These are phyloP conservation scores for Cunninghamia lanceolata DNA, from an alignment of 75 land plant species.

Conservation along the genomic window DNA sequence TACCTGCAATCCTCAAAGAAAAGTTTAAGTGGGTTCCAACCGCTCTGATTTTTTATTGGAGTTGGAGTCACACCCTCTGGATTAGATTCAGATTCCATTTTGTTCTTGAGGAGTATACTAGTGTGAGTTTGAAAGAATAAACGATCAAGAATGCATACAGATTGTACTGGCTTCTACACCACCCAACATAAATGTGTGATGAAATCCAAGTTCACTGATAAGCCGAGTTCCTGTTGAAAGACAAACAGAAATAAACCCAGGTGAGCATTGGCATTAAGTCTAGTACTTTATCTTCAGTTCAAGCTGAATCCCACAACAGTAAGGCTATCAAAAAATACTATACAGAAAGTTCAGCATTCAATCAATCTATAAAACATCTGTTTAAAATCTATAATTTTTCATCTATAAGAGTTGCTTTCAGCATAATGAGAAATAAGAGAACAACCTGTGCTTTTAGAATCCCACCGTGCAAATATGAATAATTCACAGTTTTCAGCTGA, in stretches of 20 bases:
- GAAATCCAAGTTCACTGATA: not conserved
- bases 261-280: not conserved
- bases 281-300: not conserved
- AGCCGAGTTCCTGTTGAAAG: not conserved
- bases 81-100: not conserved
- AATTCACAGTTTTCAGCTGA: not conserved
- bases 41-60: not conserved
- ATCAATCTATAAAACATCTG: not conserved
- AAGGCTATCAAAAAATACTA: no score
- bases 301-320: not conserved
- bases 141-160: not conserved
- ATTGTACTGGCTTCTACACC: not conserved
- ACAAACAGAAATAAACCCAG: not conserved
- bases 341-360: not conserved
- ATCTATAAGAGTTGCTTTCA: no score
- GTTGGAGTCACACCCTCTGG: not conserved
- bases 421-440: not conserved
- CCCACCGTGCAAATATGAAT: not conserved
- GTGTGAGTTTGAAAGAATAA: not conserved
- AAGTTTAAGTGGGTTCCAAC: slow-evolving; percentile 6
- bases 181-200: not conserved
- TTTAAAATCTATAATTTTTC: no score
- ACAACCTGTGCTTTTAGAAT: no score
- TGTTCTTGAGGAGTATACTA: not conserved
- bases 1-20: slow-evolving; percentile 5